Percentiles rank a stretch among this genome's conserved stretches.
Evolutionary conservation across 495 filamentous ascomycete genomes (phyloP).

Genomic region (Aeminium ludgeri): DNA sequence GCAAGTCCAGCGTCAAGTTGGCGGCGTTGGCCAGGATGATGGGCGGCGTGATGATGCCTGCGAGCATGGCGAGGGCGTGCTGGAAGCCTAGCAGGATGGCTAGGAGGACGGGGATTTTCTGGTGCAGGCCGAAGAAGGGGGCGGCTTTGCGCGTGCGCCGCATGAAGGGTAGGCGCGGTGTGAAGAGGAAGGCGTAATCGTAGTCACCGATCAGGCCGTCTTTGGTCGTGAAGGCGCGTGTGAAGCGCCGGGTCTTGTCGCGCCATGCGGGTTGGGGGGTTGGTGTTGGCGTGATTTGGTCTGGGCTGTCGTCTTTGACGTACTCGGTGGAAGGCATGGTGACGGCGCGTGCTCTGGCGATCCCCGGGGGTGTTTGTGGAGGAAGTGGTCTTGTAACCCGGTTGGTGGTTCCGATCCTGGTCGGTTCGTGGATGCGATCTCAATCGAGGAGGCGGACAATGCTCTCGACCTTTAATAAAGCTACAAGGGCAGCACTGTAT

Average conservation of each 20-base stretch:
- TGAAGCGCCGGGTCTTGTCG: conserved; percentile 14
- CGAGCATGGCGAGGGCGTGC: conserved; percentile 52
- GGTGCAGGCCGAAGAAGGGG: conserved; percentile 80
- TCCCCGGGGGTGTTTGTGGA: not conserved
- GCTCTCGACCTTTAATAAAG: too few species aligned
- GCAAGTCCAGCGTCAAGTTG: conserved; percentile 40
- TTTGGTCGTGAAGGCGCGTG: conserved; percentile 21
- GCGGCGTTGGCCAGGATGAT: conserved; percentile 61
- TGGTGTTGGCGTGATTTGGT: conserved; percentile 20
- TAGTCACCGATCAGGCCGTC: conserved; percentile 71
- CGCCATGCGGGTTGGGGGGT: conserved; percentile 12
- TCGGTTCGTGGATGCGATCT: too few species aligned
- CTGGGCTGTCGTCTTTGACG: conserved; percentile 19
- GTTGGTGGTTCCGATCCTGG: too few species aligned
- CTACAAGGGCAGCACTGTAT: too few species aligned
- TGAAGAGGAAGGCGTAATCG: conserved; percentile 67
- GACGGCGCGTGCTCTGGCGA: not conserved
- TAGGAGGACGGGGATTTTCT: conserved; percentile 63
- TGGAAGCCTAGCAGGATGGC: conserved; percentile 58
- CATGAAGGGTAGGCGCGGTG: conserved; percentile 72
- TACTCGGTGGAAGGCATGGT: conserved; percentile 3
- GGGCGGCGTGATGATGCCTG: conserved; percentile 61
- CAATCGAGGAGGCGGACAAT: too few species aligned
- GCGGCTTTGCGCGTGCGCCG: conserved; percentile 42
- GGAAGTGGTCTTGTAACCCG: not conserved